Percentiles rank a stretch among this genome's conserved stretches.
Evolutionary conservation across 768 basidiomycete species (phyloP).

Genomic region (Dacryopinax spathularia): DNA sequence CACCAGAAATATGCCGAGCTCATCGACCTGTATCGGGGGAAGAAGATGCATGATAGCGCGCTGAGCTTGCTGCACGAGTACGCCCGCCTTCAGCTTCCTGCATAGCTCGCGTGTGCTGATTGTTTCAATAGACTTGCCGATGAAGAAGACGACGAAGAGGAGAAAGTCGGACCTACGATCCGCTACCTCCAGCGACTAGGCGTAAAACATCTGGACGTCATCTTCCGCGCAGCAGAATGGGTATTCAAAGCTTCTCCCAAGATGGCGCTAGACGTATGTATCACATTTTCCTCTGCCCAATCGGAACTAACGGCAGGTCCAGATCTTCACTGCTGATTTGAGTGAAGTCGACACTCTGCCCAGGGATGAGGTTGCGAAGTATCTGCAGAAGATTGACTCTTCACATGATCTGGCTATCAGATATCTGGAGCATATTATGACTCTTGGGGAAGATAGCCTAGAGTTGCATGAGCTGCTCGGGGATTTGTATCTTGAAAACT

Average conservation of each 20-base stretch:
- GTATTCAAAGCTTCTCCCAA: slow-evolving; percentile 58
- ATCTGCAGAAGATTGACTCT: slow-evolving; percentile 57
- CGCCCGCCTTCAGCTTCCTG: slow-evolving; percentile 19
- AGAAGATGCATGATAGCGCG: slow-evolving; percentile 89
- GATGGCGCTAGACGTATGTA: slow-evolving; percentile 60
- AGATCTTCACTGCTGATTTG: slow-evolving; percentile 88
- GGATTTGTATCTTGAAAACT: slow-evolving; percentile 68
- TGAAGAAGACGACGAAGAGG: slow-evolving; percentile 58
- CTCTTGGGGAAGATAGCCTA: slow-evolving; percentile 51
- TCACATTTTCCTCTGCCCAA: not conserved
- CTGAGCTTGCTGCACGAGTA: slow-evolving; percentile 72
- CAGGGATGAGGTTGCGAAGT: slow-evolving; percentile 55
- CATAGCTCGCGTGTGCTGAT: not conserved
- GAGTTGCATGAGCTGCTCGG: slow-evolving; percentile 80
- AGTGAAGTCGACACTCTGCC: slow-evolving; percentile 71
- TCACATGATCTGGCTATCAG: slow-evolving; percentile 42
- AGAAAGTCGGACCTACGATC: slow-evolving; percentile 72
- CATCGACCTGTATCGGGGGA: slow-evolving; percentile 80
- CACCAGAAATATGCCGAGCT: slow-evolving; percentile 79
- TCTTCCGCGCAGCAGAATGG: slow-evolving; percentile 76
- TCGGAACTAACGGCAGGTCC: no score
- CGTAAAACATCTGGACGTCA: slow-evolving; percentile 61
- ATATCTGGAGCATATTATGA: slow-evolving; percentile 76
- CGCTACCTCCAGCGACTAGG: slow-evolving; percentile 84
- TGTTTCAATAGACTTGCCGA: slow-evolving; percentile 52